These are phyloP conservation scores for Cyclotella kingstonii DNA, from an alignment of 108 stramenopile species.

Conservation along the genomic window DNA sequence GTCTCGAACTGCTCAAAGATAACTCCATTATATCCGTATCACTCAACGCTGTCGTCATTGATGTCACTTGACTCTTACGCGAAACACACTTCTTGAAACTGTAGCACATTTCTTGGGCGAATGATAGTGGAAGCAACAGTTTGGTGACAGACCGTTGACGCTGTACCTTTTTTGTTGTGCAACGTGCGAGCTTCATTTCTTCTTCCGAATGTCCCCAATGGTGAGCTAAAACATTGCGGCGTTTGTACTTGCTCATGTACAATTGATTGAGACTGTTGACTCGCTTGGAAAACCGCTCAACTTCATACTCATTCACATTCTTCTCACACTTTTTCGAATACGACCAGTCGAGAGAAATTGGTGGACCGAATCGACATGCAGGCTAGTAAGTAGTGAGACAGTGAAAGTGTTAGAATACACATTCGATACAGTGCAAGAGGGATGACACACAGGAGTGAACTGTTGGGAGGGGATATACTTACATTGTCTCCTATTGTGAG, in stretches of 20 bases:
- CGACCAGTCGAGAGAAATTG: conserved; percentile 28
- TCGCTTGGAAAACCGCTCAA: conserved; percentile 17
- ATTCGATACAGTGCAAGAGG: neutral
- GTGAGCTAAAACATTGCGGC: conserved; percentile 26
- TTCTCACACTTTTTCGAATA: conserved; percentile 36
- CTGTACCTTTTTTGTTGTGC: conserved; percentile 26
- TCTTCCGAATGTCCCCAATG: conserved; percentile 40
- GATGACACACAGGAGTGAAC: neutral
- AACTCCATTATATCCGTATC: conserved; percentile 14
- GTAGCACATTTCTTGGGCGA: conserved; percentile 19
- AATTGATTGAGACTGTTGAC: conserved; percentile 1
- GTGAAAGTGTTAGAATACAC: neutral
- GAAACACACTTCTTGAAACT: conserved; percentile 25
- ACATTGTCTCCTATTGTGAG: conserved; percentile 43
- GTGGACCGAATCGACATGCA: conserved; percentile 3
- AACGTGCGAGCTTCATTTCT: conserved; percentile 30
- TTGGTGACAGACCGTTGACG: conserved; percentile 27
- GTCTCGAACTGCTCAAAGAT: conserved; percentile 1
- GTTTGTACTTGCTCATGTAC: conserved; percentile 29
- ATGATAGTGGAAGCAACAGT: conserved; percentile 11
- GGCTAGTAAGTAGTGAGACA: neutral
- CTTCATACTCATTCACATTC: conserved; percentile 23
- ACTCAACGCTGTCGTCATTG: neutral
- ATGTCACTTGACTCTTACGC: conserved; percentile 7
- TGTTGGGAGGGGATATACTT: neutral